phyloP scores from a whole-genome alignment of 2,329 filamentous ascomycete species.

The Graphiopsis chlorocephala region DNA sequence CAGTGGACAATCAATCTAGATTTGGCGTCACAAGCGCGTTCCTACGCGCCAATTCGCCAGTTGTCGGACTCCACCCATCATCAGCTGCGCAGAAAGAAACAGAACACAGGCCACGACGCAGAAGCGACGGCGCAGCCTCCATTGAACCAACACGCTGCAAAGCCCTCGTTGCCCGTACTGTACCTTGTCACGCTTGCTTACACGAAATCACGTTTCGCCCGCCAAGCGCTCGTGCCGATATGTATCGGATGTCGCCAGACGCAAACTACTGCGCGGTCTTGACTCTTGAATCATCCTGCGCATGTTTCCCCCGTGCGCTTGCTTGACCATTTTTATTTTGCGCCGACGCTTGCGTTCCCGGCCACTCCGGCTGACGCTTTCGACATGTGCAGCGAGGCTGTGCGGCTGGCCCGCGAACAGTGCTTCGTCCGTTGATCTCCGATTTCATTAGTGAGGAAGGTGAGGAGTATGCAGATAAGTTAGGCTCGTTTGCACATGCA shows the following conservation, averaged over 20 bases:
- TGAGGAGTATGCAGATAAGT: constrained; percentile 2
- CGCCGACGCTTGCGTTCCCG: constrained; percentile 10
- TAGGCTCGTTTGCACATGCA: background rate
- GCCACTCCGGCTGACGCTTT: constrained; percentile 14
- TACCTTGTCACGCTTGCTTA: background rate
- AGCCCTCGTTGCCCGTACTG: background rate
- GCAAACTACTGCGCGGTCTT: constrained; percentile 14
- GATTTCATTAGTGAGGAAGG: background rate
- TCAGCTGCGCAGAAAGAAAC: constrained; percentile 7
- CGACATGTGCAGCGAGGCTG: background rate
- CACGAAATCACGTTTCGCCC: constrained; percentile 1
- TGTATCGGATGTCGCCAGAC: background rate
- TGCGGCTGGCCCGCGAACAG: constrained; percentile 11
- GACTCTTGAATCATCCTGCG: constrained; percentile 2
- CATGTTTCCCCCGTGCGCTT: background rate
- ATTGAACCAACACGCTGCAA: background rate
- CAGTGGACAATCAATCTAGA: background rate
- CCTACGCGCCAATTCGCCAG: constrained; percentile 14
- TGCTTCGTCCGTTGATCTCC: constrained; percentile 12
- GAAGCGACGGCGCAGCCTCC: constrained; percentile 6
- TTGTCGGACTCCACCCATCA: constrained; percentile 1
- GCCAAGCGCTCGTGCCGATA: constrained; percentile 13
- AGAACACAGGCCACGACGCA: constrained; percentile 1
- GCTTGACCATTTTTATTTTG: background rate
- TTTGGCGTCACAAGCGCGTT: constrained; percentile 11